phyloP scores from a whole-genome alignment of 108 stramenopile genomes.

The Cyclotella distinguenda region DNA sequence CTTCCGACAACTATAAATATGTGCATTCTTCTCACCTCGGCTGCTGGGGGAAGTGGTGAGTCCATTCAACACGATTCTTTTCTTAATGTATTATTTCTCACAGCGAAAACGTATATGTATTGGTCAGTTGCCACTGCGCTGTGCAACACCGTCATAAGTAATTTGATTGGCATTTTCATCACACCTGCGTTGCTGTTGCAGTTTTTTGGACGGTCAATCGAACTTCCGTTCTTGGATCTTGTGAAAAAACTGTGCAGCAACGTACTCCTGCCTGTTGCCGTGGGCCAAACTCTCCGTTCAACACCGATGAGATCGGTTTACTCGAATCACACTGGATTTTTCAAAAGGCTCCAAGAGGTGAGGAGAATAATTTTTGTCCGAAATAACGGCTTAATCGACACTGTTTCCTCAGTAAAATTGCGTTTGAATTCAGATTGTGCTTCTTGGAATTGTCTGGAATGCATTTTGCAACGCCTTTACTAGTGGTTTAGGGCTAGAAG shows the following conservation, averaged over 20 bases:
- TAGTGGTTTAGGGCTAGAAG: constrained; percentile 66
- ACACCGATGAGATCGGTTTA: constrained; percentile 59
- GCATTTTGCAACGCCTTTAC: constrained; percentile 90
- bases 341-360: constrained; percentile 83
- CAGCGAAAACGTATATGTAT: not conserved
- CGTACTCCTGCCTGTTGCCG: constrained; percentile 79
- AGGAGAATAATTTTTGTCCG: not conserved
- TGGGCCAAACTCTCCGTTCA: constrained; percentile 75
- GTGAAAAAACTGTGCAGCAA: constrained; percentile 76
- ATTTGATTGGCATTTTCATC: constrained; percentile 84
- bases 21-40: constrained; percentile 86
- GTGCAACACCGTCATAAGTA: constrained; percentile 90
- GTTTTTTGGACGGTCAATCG: constrained; percentile 74
- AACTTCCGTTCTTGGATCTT: constrained; percentile 75
- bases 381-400: not conserved
- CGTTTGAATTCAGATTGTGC: constrained; percentile 37
- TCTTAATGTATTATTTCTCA: not conserved
- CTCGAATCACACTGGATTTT: constrained; percentile 54
- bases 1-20: constrained; percentile 95
- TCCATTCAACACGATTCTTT: not conserved
- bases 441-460: constrained; percentile 91
- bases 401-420: constrained; percentile 5
- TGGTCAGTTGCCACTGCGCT: constrained; percentile 68
- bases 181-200: constrained; percentile 80
- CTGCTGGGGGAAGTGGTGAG: constrained; percentile 67